Base-by-base conservation (phyloP, 306 rosid species). In the Fragaria ananassa region DNA sequence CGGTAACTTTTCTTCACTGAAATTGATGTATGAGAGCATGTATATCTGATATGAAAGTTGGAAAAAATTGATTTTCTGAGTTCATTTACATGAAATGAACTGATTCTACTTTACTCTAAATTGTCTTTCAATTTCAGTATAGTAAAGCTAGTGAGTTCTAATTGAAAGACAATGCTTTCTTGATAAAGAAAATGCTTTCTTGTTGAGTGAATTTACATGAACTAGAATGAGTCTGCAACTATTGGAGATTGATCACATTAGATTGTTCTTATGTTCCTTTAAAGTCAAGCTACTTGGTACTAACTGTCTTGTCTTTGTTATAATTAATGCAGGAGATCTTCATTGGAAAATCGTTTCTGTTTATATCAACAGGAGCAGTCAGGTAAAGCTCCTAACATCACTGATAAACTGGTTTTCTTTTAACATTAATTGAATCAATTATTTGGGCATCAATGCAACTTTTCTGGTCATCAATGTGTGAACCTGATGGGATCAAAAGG, bases 271-370 rank as follows among this genome's bases (percentile, higher is more conserved):
- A 41, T 9, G 17, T 10, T 60, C 7, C 27, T 42, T 14, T 18
- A 17, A 10, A 8, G 39, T 25, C 18, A 17, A 42, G 77, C 42
- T 42, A 56, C 53, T 15, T 23, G 7, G 31, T 6, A 47, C 65
- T 44, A 21, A 27, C 45, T 25, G 50, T 68, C 29, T 74, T 57
- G 3, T 15, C 2, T 2, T 56, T 68, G 41, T 44, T 14, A 31
- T 80, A 76, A 10, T 49, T 54, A 80, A 42, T 80, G 85, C 87
- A 96, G 99, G 96, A 67, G 98, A 92, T 88, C 99, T 96, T 74
- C 99, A 96, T 82, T 96, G 91, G 98, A 96, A 96, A 85, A 31
- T 96, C 44, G 98, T 96, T 4, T 96, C 96, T 74, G 96, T 96
- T 35, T 96, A 96, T 74, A 87, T 92, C 61, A 89, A 91, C 85